Conservation (phyloP, 441 rosid species). For the Euphorbia corollata region DNA sequence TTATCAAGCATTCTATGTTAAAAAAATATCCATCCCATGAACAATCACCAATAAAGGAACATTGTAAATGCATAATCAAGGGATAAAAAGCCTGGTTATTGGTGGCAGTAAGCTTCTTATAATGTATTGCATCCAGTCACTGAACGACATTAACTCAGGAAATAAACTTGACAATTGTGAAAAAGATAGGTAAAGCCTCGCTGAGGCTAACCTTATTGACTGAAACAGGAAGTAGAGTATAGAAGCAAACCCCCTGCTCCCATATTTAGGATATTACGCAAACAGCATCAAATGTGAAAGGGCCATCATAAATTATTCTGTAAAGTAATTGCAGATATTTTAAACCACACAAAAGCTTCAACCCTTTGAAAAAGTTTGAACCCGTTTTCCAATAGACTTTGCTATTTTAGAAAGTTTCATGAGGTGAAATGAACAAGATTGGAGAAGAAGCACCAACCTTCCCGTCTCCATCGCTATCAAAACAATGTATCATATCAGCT, state of each 20-base stretch:
- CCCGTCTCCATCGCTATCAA: conserved; percentile 56
- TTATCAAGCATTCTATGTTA: not conserved
- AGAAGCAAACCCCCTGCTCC: not conserved
- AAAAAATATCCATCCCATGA: too few relatives aligned
- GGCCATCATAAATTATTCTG: too few relatives aligned
- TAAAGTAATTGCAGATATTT: not conserved
- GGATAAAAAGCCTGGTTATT: not conserved
- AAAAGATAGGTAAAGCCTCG: too few relatives aligned
- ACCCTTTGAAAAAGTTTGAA: not conserved
- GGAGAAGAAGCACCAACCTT: conserved; percentile 39
- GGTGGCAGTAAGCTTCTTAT: not conserved
- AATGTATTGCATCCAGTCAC: not conserved
- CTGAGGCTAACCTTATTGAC: too few relatives aligned
- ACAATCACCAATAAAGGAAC: too few relatives aligned
- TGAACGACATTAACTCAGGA: not conserved
- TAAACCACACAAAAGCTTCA: not conserved
- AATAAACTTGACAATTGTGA: not conserved
- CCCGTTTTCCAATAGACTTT: not conserved
- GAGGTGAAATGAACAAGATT: not conserved
- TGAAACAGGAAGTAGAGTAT: not conserved
- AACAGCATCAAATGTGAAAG: too few relatives aligned
- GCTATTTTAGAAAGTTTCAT: not conserved
- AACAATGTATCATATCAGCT: conserved; percentile 64
- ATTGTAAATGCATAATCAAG: not conserved
- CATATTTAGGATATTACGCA: too few relatives aligned